Base-by-base conservation (phyloP, 495 filamentous ascomycete genomes). In the Trichoderma erinaceum region DNA sequence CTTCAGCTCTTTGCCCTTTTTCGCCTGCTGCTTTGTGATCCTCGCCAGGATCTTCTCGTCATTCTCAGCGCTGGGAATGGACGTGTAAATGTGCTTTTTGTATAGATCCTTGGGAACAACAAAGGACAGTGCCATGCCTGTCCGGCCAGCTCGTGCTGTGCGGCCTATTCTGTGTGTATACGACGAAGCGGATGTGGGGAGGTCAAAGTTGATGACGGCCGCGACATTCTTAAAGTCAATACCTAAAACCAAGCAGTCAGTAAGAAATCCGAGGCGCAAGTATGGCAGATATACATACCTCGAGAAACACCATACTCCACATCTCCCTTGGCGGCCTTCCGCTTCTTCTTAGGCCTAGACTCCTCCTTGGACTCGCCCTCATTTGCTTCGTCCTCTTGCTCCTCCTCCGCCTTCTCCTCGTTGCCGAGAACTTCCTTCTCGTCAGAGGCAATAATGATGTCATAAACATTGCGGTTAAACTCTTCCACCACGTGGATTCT, bases 161-260 rank as follows among this genome's bases (percentile, higher is more conserved):
- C 95, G 88, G 43, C 95, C 95, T 75, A 98, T 95, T 64, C 95
- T 89, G 78, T 99, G 95, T 12, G 75, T 95, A 74, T 99, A 99
- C 4, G 92, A 96, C 75, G 90, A 93, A n/a, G 91, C 88, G 15
- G 86, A 89, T 41, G 86, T 85, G 0, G 95, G 96, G 48, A 98
- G 87, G 77, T 99, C 95, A 73, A 98, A 98, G 82, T 99, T 99
- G 71, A 99, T 86, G 25, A 99, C 92, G 69, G 90, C 92, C 27
- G 93, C 88, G 66, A 98, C 92, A 77, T 97, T 91, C 70, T 92
- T 89, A 83, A 99, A 99, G 77, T 99, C 95, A 76, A 97, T 95
- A 13, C 79, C 78, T 71, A 67, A 0, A 4, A 4, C 2, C 3
- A 44, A 29, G 8, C 23, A 21, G 32, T 63, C 16, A 58, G 64